phyloP scores from a whole-genome alignment of 176 grass and related monocot species.

The Ensete ventricosum region DNA sequence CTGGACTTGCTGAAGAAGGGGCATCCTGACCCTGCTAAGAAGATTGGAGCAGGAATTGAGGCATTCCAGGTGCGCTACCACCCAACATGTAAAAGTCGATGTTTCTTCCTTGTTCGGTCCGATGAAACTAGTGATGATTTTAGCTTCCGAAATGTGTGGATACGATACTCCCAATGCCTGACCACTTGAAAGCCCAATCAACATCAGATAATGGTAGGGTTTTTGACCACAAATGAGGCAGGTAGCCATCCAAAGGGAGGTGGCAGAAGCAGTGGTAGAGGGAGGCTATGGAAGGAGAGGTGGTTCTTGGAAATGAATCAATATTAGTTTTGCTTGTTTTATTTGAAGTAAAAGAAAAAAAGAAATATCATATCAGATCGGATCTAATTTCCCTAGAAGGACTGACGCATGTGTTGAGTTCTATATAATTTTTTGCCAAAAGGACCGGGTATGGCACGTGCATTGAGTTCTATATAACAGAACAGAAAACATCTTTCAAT shows the following conservation, averaged over 20 bases:
- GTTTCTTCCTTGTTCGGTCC: slow-evolving; percentile 58
- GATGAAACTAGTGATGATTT: slow-evolving; percentile 69
- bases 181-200: slow-evolving; percentile 38
- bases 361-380: no score
- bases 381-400: no score
- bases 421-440: no score
- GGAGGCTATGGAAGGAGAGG: slow-evolving; percentile 30
- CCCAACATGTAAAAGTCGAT: slow-evolving; percentile 48
- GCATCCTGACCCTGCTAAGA: slow-evolving; percentile 40
- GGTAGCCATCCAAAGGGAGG: slow-evolving; percentile 26
- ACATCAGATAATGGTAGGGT: slow-evolving; percentile 10
- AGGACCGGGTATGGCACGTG: no score
- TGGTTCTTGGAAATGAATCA: neutral
- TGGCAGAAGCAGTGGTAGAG: slow-evolving; percentile 27
- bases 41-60: slow-evolving; percentile 60
- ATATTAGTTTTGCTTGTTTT: no score
- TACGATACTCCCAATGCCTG: slow-evolving; percentile 62
- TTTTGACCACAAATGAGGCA: slow-evolving; percentile 25
- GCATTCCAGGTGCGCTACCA: slow-evolving; percentile 75
- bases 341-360: no score
- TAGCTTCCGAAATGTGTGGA: slow-evolving; percentile 84
- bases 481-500: no score
- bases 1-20: slow-evolving; percentile 71
- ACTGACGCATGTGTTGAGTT: no score
- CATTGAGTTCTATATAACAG: no score